Percentiles rank a stretch among this genome's conserved stretches.
Conservation (phyloP, 2,329 filamentous ascomycete species). For the Diplodia scrobiculata region DNA sequence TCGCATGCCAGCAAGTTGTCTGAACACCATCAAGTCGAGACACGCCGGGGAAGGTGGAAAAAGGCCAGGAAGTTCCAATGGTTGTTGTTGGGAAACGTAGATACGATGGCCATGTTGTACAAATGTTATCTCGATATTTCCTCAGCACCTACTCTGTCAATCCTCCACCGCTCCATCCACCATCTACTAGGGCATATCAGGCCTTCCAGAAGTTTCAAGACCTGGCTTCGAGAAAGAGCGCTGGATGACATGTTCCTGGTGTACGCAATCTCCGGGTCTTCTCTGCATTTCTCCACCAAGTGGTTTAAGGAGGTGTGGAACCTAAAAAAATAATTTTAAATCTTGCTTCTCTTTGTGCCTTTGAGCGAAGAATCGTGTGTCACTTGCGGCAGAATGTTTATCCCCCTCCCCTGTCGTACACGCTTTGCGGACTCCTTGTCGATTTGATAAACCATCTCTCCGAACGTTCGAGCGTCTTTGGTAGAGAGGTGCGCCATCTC, state of each 20-base stretch:
- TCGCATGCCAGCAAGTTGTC: neutral
- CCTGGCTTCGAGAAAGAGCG: neutral
- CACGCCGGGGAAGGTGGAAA: conserved; percentile 6
- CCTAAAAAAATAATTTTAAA: neutral
- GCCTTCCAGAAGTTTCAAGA: neutral
- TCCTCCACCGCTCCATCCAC: neutral
- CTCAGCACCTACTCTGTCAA: neutral
- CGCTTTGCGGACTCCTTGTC: neutral
- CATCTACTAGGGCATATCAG: neutral
- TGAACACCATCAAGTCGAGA: neutral
- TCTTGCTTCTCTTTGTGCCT: neutral
- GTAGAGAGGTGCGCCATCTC: neutral
- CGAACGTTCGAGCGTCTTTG: conserved; percentile 2
- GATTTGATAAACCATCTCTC: neutral
- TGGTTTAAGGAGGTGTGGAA: neutral
- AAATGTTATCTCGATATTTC: conserved; percentile 26
- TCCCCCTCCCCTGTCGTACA: neutral
- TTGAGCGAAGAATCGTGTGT: neutral
- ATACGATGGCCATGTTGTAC: conserved; percentile 27
- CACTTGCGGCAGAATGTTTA: conserved; percentile 13
- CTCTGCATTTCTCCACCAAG: neutral
- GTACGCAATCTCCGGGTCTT: neutral
- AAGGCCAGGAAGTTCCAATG: conserved; percentile 9
- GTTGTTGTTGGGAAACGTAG: conserved; percentile 24
- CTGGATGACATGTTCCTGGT: neutral